phyloP scores from a whole-genome alignment of 164 flowering plant species.

The Vitis rotundifolia region DNA sequence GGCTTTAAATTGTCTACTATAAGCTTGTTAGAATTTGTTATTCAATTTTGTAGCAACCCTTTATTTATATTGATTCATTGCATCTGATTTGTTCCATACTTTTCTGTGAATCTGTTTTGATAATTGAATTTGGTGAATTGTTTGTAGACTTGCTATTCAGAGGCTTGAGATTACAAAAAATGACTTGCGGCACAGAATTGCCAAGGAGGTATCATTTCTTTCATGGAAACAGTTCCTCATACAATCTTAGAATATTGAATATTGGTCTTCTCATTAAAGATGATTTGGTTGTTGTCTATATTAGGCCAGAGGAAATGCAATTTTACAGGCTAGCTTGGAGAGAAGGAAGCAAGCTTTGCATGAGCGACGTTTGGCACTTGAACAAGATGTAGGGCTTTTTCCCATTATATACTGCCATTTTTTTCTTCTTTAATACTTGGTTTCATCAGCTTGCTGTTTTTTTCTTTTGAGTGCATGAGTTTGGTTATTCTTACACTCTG shows the following conservation, averaged over 20 bases:
- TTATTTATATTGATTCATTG: too few species aligned
- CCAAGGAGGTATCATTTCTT: slow-evolving; percentile 72
- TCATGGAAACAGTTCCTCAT: slow-evolving; percentile 2
- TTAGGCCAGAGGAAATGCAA: slow-evolving; percentile 96
- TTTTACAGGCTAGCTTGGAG: slow-evolving; percentile 96
- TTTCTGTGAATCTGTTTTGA: too few species aligned
- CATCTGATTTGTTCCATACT: too few species aligned
- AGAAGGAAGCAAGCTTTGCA: slow-evolving; percentile 98
- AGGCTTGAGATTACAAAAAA: slow-evolving; percentile 92
- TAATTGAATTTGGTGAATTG: slow-evolving; percentile 11
- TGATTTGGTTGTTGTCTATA: slow-evolving; percentile 13
- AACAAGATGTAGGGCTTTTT: slow-evolving; percentile 81
- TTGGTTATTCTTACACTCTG: neutral
- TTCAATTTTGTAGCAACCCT: too few species aligned
- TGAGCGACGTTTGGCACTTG: slow-evolving; percentile 96
- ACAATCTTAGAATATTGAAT: neutral
- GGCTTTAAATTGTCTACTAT: too few species aligned
- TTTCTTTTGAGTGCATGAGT: neutral
- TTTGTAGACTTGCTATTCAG: slow-evolving; percentile 88
- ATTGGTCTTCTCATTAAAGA: slow-evolving; percentile 9
- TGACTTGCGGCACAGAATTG: slow-evolving; percentile 91
- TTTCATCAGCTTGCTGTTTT: neutral
- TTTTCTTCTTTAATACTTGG: neutral
- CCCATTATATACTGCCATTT: neutral
- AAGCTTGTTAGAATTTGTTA: too few species aligned